These are phyloP conservation scores for Phytophthora lateralis DNA, from an alignment of 352 stramenopile species.

Conservation along the genomic window DNA sequence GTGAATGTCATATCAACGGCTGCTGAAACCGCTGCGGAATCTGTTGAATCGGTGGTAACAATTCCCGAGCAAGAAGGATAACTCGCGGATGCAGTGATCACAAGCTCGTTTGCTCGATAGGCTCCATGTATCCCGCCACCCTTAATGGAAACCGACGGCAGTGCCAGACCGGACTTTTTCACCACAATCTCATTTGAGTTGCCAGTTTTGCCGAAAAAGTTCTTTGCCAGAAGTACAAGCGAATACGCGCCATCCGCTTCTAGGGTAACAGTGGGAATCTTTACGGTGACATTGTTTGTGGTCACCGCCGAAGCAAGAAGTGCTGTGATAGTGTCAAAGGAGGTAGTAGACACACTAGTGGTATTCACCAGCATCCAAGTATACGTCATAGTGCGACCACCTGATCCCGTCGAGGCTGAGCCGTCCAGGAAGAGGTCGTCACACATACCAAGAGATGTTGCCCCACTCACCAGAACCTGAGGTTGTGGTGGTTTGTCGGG, in stretches of 20 bases:
- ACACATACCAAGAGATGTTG: constrained; percentile 56
- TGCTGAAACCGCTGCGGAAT: constrained; percentile 16
- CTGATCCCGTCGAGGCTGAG: constrained; percentile 53
- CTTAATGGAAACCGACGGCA: constrained; percentile 62
- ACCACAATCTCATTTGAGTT: constrained; percentile 53
- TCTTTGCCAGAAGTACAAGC: constrained; percentile 51
- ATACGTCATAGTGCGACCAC: constrained; percentile 60
- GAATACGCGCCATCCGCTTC: constrained; percentile 49
- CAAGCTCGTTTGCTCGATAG: constrained; percentile 47
- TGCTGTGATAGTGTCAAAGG: constrained; percentile 23
- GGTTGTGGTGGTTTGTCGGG: constrained; percentile 53
- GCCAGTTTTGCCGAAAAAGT: constrained; percentile 53
- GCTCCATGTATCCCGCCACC: constrained; percentile 45
- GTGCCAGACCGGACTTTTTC: constrained; percentile 50
- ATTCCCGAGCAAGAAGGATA: constrained; percentile 47
- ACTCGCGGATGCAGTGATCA: constrained; percentile 49
- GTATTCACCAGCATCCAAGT: constrained; percentile 49
- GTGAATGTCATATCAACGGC: constrained; percentile 57
- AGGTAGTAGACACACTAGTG: constrained; percentile 21
- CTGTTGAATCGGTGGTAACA: constrained; percentile 15
- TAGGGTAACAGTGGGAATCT: constrained; percentile 36
- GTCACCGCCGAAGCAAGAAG: constrained; percentile 32
- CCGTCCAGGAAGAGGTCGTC: constrained; percentile 67
- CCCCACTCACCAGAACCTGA: constrained; percentile 47
- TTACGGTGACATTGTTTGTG: constrained; percentile 48